Base-by-base conservation (phyloP, 2,329 filamentous ascomycete genomes). In the Aplosporella prunicola region DNA sequence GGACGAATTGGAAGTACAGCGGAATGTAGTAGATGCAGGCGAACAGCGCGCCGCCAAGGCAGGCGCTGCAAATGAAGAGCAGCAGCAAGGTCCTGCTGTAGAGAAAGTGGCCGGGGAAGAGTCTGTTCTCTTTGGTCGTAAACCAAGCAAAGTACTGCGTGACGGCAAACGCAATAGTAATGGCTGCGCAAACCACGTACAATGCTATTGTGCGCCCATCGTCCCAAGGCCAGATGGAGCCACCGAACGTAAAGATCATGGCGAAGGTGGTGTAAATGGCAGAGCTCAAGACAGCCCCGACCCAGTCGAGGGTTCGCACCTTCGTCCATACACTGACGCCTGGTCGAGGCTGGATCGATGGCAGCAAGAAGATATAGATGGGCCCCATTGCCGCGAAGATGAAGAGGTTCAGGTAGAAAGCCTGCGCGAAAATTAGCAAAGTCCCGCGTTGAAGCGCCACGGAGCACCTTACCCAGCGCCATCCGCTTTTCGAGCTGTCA, bases 191-290 rank as follows among this genome's bases (percentile, higher is more conserved):
- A 2, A 69, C 47, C n/a, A 68, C 56, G 47, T 70, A 72, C 4
- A 67, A 54, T 1, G 58, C 59, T 32, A 76, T 70, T 14, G 63
- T 59, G 0, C 57, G 50, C 0, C 57, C 59, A 4, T 55, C 60
- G 29, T 55, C 48, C 71, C 72, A 78, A 0, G 57, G 45, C 32
- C 63, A 76, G 6, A 62, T 22, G 1, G 54, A 51, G 2, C 72
- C 72, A 4, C 66, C 71, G 29, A 74, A 71, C 31, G 58, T 61
- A 37, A 74, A 58, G 2, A 61, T 69, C 52, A 76, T 63, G 17
- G 67, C 9, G 20, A 68, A 44, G 6, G 53, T 52, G 8, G 18
- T 9, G 5, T 28, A 42, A 10, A 22, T 24, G 3, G 24, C 34
- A 14, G 23, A 15, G 17, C 28, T 35, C 7, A 48, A 32, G 2